Evolutionary conservation across 768 basidiomycete species (phyloP).

Genomic region (Baorangia bicolor): DNA sequence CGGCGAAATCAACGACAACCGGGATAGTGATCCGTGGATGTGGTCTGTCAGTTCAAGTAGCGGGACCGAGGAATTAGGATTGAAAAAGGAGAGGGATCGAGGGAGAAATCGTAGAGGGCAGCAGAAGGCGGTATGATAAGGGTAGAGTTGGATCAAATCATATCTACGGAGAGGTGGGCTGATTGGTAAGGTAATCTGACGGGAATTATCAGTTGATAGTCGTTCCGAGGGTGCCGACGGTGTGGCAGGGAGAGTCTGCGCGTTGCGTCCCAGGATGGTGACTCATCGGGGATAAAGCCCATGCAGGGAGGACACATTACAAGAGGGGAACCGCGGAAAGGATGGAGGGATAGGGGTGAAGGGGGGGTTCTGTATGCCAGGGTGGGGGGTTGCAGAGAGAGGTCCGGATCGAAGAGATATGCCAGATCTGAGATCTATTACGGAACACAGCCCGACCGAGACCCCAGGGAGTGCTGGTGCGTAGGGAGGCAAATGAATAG

Average conservation of each 20-base stretch:
- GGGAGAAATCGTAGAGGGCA: too few relatives aligned
- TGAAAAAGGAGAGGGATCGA: too few relatives aligned
- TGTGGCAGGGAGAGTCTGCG: too few relatives aligned
- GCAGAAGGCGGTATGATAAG: too few relatives aligned
- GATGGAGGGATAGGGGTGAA: background rate
- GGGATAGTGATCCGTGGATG: too few relatives aligned
- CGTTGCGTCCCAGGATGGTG: too few relatives aligned
- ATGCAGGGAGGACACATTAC: background rate
- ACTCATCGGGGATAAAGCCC: too few relatives aligned
- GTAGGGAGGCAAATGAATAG: conserved; percentile 1
- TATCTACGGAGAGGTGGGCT: too few relatives aligned
- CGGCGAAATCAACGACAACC: too few relatives aligned
- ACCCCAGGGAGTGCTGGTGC: conserved; percentile 20
- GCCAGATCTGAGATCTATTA: conserved; percentile 18
- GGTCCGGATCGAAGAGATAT: background rate
- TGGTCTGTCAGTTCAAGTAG: background rate
- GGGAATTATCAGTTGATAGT: too few relatives aligned
- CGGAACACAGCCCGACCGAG: conserved; percentile 18
- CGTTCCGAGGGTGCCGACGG: background rate
- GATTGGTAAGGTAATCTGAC: too few relatives aligned
- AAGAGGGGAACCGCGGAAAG: background rate
- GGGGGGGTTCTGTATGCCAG: background rate
- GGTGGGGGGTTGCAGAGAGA: background rate
- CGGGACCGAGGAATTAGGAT: background rate
- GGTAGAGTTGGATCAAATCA: too few relatives aligned